Evolutionary conservation across 768 basidiomycete genomes (phyloP).

Genomic region (Leccinum pellstonianum): DNA sequence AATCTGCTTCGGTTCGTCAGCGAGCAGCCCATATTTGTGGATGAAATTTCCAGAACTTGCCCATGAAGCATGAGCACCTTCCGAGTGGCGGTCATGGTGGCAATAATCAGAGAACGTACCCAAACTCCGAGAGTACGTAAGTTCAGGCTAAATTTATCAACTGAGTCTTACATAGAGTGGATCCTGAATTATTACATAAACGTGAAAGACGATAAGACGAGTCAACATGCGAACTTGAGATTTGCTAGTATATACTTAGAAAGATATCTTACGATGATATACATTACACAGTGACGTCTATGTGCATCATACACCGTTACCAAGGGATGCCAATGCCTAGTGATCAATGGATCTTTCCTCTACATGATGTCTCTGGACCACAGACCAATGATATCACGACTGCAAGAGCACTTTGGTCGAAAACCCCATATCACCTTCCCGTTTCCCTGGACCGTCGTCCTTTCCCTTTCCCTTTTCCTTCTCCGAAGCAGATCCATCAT

Average conservation of each 20-base stretch:
- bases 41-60: slow-evolving; percentile 23
- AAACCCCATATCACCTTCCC: slow-evolving; percentile 21
- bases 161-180: background rate
- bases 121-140: background rate
- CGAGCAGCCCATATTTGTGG: background rate
- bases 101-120: background rate
- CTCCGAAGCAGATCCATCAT: slow-evolving; percentile 44
- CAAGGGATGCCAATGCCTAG: background rate
- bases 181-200: too few relatives aligned
- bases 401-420: slow-evolving; percentile 12
- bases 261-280: background rate
- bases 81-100: slow-evolving; percentile 24
- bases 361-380: background rate
- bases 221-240: too few relatives aligned
- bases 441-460: slow-evolving; percentile 30
- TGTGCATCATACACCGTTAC: slow-evolving; percentile 2
- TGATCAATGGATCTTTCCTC: background rate
- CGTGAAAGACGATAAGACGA: background rate
- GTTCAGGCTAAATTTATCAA: background rate
- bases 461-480: slow-evolving; percentile 41
- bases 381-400: background rate
- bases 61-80: slow-evolving; percentile 50
- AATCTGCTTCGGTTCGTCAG: slow-evolving; percentile 42
- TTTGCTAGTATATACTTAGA: background rate
- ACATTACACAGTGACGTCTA: background rate